These are phyloP conservation scores for Chlamydomonas sp. DNA, from an alignment of 139 green algal species.

Conservation along the genomic window DNA sequence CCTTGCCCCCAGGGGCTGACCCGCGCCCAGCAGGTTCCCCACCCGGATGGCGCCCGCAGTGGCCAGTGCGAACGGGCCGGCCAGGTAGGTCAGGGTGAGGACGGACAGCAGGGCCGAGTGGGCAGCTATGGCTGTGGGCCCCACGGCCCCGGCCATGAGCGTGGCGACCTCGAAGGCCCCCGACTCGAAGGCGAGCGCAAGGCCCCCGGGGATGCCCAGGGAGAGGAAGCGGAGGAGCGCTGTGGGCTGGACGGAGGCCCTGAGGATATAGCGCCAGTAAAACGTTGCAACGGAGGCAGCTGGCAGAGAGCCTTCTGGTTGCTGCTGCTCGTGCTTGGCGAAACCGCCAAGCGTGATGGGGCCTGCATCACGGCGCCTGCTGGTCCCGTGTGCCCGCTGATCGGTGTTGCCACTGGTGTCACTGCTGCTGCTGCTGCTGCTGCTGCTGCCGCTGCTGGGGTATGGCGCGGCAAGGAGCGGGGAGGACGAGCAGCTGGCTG, in stretches of 20 bases:
- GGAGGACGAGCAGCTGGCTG: too few relatives aligned
- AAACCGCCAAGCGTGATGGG: too few relatives aligned
- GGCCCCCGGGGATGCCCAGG: conserved; percentile 42
- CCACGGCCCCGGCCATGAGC: conserved; percentile 44
- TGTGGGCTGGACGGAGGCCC: background rate
- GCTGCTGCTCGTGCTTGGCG: too few relatives aligned
- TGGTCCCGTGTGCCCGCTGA: too few relatives aligned
- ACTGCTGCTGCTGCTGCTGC: too few relatives aligned
- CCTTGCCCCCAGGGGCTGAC: conserved; percentile 21
- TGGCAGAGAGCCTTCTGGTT: too few relatives aligned
- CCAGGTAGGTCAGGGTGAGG: conserved; percentile 29
- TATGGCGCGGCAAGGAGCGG: too few relatives aligned
- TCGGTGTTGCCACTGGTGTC: too few relatives aligned
- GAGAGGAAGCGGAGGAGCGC: conserved; percentile 23
- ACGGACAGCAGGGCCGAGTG: conserved; percentile 47
- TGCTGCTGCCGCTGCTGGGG: too few relatives aligned
- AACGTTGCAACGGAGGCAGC: too few relatives aligned
- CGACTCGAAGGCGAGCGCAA: conserved; percentile 25
- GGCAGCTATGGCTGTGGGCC: conserved; percentile 32
- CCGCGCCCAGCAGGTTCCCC: conserved; percentile 47
- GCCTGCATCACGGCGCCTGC: too few relatives aligned
- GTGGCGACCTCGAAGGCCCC: conserved; percentile 55
- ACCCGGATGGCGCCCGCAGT: conserved; percentile 47
- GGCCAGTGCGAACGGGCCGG: conserved; percentile 46
- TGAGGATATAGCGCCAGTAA: background rate